Base-by-base conservation (phyloP, 2,329 filamentous ascomycete genomes). In the Penicillium psychrosexuale region DNA sequence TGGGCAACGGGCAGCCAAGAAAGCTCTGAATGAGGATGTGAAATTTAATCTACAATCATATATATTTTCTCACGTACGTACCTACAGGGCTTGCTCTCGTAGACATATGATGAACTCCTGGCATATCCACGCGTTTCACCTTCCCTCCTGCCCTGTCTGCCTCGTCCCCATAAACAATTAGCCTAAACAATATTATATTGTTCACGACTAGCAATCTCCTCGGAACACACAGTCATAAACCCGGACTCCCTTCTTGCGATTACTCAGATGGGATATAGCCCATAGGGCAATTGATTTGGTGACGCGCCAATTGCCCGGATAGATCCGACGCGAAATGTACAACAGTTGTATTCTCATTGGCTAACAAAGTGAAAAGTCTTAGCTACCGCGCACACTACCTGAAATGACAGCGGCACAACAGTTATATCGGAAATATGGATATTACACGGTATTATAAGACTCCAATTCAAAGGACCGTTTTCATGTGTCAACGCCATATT, bases 401-500 rank as follows among this genome's bases (percentile, higher is more conserved):
- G 71, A 64, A 7, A 85, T 85, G 83, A 66, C 58, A 12, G 70
- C 73, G 11, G 82, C 83, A 19, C 73, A 75, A 55, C 66, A 61
- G 31, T 59, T 84, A 59, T 85, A 86, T 69, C 65, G 65, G 46
- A 66, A 65, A 5, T 65, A 77, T 56, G 82, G 76, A 80, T 60
- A 77, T 78, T 37, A 71, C 73, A 38, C 66, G 73, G 24, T 86
- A 85, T 62, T 85, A 85, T 66, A 75, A 82, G 13, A 84, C 79
- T 33, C 81, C 81, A 5, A 60, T 84, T 34, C 71, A 79, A 47
- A 77, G 75, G 28, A 83, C 82, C 7, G 69, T 80, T 15, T 86
- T 84, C 63, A 70, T 85, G 63, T 73, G 27, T 28, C 27, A 28
- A 28, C 27, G 8, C 8, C 27, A 8, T 28, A 28, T 28, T 28